These are phyloP conservation scores for Lentinula sp. DNA, from an alignment of 768 basidiomycete genomes.

Conservation along the genomic window DNA sequence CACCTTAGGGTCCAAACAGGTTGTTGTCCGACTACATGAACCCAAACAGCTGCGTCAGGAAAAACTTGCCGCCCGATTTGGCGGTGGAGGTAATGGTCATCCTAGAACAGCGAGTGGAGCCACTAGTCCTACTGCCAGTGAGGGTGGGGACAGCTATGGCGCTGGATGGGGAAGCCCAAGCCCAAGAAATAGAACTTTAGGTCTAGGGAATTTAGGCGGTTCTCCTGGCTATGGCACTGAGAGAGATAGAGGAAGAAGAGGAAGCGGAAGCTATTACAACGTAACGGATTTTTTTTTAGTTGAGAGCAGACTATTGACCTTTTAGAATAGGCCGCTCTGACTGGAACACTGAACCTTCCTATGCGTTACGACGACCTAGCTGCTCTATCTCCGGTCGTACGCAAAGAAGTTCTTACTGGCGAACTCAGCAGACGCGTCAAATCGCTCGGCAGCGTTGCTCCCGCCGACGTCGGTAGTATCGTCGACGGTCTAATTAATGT, in stretches of 20 bases:
- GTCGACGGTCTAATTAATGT: constrained; percentile 69
- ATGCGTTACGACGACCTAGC: constrained; percentile 87
- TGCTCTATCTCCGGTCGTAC: constrained; percentile 78
- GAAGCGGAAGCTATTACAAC: constrained; percentile 84
- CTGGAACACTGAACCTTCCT: constrained; percentile 73
- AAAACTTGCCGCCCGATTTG: constrained; percentile 80
- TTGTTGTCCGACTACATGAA: constrained; percentile 86
- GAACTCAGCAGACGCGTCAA: constrained; percentile 76
- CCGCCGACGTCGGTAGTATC: constrained; percentile 52
- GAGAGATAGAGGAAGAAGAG: constrained; percentile 64
- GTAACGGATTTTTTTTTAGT: constrained; percentile 32
- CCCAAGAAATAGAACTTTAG: constrained; percentile 42
- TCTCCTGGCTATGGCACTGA: constrained; percentile 56
- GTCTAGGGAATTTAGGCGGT: constrained; percentile 10
- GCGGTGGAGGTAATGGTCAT: constrained; percentile 61
- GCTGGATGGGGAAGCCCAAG: constrained; percentile 74
- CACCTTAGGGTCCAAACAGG: constrained; percentile 64
- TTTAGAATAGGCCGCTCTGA: constrained; percentile 61
- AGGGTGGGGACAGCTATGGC: constrained; percentile 69
- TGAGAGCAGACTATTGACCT: constrained; percentile 7
- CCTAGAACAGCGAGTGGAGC: constrained; percentile 78
- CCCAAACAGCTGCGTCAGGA: constrained; percentile 89
- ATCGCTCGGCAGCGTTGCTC: constrained; percentile 43
- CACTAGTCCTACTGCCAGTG: constrained; percentile 79
- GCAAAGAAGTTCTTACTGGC: constrained; percentile 80